These are phyloP conservation scores for Tylopilus subfusipes DNA, from an alignment of 768 basidiomycete genomes.

Conservation along the genomic window DNA sequence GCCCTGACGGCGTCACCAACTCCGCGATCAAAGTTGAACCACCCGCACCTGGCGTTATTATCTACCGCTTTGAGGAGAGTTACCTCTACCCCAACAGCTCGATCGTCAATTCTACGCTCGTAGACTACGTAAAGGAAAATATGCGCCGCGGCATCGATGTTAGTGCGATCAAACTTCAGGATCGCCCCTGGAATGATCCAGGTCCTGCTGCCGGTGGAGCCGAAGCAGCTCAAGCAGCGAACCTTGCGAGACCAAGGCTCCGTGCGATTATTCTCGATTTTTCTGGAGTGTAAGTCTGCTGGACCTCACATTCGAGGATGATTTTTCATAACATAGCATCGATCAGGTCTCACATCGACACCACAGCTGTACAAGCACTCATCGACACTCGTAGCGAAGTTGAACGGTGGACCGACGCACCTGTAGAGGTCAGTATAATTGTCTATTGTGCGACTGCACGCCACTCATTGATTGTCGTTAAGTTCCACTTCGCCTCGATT, in stretches of 20 bases:
- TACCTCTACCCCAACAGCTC: conserved; percentile 82
- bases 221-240: conserved; percentile 43
- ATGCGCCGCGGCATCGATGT: conserved; percentile 77
- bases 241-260: conserved; percentile 61
- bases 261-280: conserved; percentile 92
- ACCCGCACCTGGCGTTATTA: conserved; percentile 81
- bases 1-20: conserved; percentile 58
- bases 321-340: not conserved
- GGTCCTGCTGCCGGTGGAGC: conserved; percentile 55
- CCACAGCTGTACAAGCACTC: conserved; percentile 86
- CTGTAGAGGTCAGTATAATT: conserved; percentile 55
- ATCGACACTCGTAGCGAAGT: conserved; percentile 85
- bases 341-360: conserved; percentile 79
- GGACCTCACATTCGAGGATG: not conserved
- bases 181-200: conserved; percentile 94
- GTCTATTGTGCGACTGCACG: not conserved
- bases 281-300: conserved; percentile 58
- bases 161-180: conserved; percentile 55
- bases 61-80: conserved; percentile 91
- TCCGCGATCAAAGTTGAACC: conserved; percentile 67
- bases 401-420: conserved; percentile 80
- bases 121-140: conserved; percentile 75
- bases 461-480: conserved; percentile 18
- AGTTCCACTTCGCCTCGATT: conserved; percentile 94
- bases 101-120: conserved; percentile 63